Base-by-base conservation (phyloP, 164 flowering plant genomes). In the Paratinospora sagittata region DNA sequence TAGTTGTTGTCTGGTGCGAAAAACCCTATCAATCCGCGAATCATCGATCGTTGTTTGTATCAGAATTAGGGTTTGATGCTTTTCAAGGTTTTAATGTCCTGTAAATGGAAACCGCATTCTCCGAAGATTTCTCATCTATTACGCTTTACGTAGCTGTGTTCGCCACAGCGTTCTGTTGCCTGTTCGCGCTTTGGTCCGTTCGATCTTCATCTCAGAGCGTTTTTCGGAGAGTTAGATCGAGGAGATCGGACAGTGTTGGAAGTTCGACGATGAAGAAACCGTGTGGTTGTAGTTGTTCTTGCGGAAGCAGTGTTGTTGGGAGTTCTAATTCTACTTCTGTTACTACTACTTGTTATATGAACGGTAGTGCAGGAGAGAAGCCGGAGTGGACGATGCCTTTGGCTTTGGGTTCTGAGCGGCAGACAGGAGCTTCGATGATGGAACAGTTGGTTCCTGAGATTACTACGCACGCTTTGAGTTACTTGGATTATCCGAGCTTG, bases 381-480 rank as follows among this genome's bases (percentile, higher is more conserved):
- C 26, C 63, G 63, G 78, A 70, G 76, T 66, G 63, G 71, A 75
- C 34, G 4, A 30, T 30, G 34, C 2, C 34, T 30, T 30, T 49
- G 61, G 69, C 67, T 60, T 78, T 47, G 47, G 77, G 69, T 45
- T 52, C 57, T 63, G 91, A 83, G 74, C 71, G 76, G 57, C 82
- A 74, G 78, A 78, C 84, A 0, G 97, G 93, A 7, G 88, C 86
- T 55, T 93, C 99, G 30, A 96, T 96, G 99, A 96, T 96, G 98
- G 99, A 96, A 80, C 97, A 90, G 78, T 70, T 95, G 78, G 99
- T 92, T 16, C 99, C 99, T 43, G 99, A 95, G 79, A 95, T 95
- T 73, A 95, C 96, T 4, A 92, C 96, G 0, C 97, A 95, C 65
- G 90, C 98, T 24, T 81, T 95, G 34, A 95, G 96, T 82, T 95